phyloP scores from a whole-genome alignment of 495 filamentous ascomycete genomes.

The Clavariopsis aquatica region DNA sequence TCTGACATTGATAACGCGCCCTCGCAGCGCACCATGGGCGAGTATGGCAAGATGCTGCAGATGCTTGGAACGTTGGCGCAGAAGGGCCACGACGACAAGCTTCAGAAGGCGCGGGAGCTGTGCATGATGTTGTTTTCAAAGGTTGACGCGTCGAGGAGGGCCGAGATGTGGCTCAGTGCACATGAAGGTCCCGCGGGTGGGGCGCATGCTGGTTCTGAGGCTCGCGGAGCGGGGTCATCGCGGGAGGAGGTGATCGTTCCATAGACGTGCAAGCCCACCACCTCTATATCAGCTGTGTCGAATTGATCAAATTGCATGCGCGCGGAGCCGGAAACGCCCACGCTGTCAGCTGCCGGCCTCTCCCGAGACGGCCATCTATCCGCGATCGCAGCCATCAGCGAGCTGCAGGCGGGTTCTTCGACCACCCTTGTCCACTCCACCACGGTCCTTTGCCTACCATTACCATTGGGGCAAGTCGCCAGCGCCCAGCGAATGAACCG shows the following conservation, averaged over 20 bases:
- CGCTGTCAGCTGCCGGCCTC: not conserved
- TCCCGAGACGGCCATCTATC: not conserved
- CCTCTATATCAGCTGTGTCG: too few relatives aligned
- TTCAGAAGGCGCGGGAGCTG: conserved; percentile 10
- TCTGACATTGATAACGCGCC: not conserved
- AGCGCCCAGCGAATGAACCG: not conserved
- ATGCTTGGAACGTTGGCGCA: conserved; percentile 3
- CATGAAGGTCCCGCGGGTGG: not conserved
- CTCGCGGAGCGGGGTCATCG: not conserved
- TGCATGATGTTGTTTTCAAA: conserved; percentile 20
- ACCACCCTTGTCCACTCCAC: not conserved
- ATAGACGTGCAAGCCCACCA: too few relatives aligned
- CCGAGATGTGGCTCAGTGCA: not conserved
- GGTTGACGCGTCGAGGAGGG: not conserved
- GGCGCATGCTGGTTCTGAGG: not conserved
- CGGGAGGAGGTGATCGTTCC: not conserved
- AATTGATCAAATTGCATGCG: not conserved
- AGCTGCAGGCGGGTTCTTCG: conserved; percentile 2
- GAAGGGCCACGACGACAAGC: conserved; percentile 7
- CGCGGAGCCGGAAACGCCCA: not conserved
- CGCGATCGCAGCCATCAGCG: not conserved
- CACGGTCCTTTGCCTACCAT: conserved; percentile 17
- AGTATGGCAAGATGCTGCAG: conserved; percentile 5
- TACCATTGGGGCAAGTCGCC: not conserved
- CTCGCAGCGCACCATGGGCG: not conserved